Percentiles rank a stretch among this genome's conserved stretches.
Conservation (phyloP, 441 rosid species). For the Gossypium davidsonii region DNA sequence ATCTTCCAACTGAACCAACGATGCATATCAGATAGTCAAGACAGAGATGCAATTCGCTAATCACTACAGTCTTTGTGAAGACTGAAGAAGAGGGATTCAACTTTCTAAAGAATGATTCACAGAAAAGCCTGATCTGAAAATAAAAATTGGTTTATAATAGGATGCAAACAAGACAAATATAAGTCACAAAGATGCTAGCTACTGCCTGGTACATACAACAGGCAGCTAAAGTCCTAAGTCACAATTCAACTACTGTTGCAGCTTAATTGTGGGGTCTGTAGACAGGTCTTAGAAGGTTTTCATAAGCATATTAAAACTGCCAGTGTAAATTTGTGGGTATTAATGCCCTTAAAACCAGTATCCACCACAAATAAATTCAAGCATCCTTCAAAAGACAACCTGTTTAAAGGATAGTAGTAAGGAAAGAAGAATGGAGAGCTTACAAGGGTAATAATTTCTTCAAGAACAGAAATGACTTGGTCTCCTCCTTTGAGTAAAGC, state of each 20-base stretch:
- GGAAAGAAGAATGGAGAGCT: slow-evolving; percentile 2
- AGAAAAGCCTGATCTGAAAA: background rate
- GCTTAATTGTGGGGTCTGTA: background rate
- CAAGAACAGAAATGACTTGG: slow-evolving; percentile 80
- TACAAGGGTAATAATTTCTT: slow-evolving; percentile 82
- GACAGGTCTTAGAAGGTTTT: background rate
- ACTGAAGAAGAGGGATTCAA: background rate
- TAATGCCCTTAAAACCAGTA: background rate
- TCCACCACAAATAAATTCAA: background rate
- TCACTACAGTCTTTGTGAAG: background rate
- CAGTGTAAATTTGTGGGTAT: background rate
- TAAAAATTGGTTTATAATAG: no score
- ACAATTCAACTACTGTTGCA: background rate
- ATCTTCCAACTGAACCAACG: slow-evolving; percentile 51
- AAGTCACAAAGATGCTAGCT: no score
- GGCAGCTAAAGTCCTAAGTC: background rate
- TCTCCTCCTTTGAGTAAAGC: slow-evolving; percentile 73
- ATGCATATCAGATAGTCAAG: background rate
- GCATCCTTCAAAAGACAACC: background rate
- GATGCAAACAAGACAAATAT: no score
- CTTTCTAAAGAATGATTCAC: background rate
- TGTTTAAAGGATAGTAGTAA: background rate
- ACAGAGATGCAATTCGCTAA: background rate
- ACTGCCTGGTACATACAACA: no score
- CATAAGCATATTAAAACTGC: background rate